Base-by-base conservation (phyloP, 768 basidiomycete species). In the Xanthoconium purpureum region DNA sequence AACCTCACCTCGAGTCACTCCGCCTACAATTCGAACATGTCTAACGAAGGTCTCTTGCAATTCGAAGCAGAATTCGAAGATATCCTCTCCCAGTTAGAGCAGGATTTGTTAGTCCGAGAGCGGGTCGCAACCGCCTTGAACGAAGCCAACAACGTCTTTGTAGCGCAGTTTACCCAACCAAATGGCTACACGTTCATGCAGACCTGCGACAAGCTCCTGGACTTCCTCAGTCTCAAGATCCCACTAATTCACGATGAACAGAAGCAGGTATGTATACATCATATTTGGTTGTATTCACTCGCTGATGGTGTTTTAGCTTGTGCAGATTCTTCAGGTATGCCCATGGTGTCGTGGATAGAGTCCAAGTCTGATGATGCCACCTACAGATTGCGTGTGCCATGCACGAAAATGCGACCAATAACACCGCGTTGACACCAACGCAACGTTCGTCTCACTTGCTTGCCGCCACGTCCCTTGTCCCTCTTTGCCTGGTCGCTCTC, bases 341-440 rank as follows among this genome's bases (percentile, higher is more conserved):
- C 30, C 5, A 7, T 47, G 10, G 14, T 17, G 18, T n/a, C 20
- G 17, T 18, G 8, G 40, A 32, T n/a, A n/a, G 38, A 30, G 36
- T 17, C 11, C 11, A 14, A 44, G 8, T 37, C 47, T 63, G 20
- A 60, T 40, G 13, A 50, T 12, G 15, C 18, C 39, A 18, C 20
- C 6, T 43, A 36, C 49, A 67, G 66, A 28, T 66, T 37, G 66
- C 66, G 3, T 57, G 54, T 37, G 64, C 64, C 6, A 54, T 67
- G 66, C 66, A 66, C 9, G 58, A 69, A 57, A 66, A 50, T n/a
- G 64, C 61, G 13, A 13, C 66, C 50, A 66, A 54, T 2, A 61
- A 63, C 24, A 20, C 37, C 9, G 1, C 7, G 13, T 56, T 67
- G 54, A 40, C 61, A 28, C 7, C 2, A 5, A 3, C 20, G 2